Evolutionary conservation across 108 stramenopile species (phyloP).

Genomic region (Pseudonitzschia pungens): DNA sequence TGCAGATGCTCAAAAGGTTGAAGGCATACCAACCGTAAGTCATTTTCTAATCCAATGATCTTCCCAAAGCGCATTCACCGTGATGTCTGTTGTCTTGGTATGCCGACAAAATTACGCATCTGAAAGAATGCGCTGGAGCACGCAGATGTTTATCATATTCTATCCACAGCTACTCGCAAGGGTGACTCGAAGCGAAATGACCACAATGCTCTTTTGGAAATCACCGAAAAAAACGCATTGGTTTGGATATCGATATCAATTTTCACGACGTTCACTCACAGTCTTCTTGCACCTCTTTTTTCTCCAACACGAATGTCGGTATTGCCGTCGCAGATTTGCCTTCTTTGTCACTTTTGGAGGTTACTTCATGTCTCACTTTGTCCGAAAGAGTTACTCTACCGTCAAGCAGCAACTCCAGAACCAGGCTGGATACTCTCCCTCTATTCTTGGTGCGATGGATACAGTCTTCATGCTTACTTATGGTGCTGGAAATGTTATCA

Average conservation of each 20-base stretch:
- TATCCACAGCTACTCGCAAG: no score
- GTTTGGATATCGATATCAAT: not conserved
- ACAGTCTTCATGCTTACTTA: slow-evolving; percentile 96
- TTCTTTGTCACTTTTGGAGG: slow-evolving; percentile 94
- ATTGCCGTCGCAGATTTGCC: slow-evolving; percentile 59
- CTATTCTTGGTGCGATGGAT: slow-evolving; percentile 90
- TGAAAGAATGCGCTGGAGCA: no score
- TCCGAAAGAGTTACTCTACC: slow-evolving; percentile 95
- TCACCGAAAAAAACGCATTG: not conserved
- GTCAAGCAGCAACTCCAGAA: slow-evolving; percentile 88
- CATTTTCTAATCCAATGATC: not conserved
- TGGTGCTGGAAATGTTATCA: slow-evolving; percentile 90
- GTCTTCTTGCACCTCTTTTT: not conserved
- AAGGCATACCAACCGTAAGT: slow-evolving; percentile 90
- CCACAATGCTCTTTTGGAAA: not conserved
- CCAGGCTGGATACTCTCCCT: slow-evolving; percentile 70
- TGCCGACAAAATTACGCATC: no score
- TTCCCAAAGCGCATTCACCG: no score
- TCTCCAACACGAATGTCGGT: not conserved
- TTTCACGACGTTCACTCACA: not conserved
- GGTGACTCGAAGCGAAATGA: no score
- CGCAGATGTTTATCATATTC: no score
- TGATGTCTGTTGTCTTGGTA: no score
- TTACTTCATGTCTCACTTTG: slow-evolving; percentile 95
- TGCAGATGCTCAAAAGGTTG: slow-evolving; percentile 65